phyloP scores from a whole-genome alignment of 73 alveolate genomes.

The Paramecium primaurelia region DNA sequence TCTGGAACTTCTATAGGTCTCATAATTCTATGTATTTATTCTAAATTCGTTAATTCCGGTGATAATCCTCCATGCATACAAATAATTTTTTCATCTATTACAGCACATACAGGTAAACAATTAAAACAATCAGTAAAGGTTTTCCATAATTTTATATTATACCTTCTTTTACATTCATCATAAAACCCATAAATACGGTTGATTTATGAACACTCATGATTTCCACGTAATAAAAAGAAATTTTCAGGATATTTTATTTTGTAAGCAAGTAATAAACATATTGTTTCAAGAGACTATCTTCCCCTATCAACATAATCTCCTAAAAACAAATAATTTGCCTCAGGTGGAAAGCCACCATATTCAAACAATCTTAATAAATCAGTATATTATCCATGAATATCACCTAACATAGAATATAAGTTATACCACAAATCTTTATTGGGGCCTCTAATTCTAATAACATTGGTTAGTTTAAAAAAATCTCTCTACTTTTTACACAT shows the following conservation, averaged over 20 bases:
- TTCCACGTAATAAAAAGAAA: constrained; percentile 85
- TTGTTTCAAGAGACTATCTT: constrained; percentile 70
- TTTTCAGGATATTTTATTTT: constrained; percentile 81
- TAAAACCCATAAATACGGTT: constrained; percentile 89
- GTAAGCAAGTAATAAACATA: constrained; percentile 74
- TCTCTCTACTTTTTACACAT: constrained; percentile 55
- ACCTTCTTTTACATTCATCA: constrained; percentile 86
- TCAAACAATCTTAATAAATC: constrained; percentile 79
- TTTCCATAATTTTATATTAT: constrained; percentile 86
- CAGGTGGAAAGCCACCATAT: constrained; percentile 94
- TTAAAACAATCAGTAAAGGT: constrained; percentile 80
- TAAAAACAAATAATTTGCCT: constrained; percentile 84
- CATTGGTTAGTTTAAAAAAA: constrained; percentile 56
- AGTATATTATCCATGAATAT: constrained; percentile 62
- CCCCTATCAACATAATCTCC: constrained; percentile 92
- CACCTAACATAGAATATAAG: constrained; percentile 30
- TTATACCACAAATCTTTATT: constrained; percentile 74
- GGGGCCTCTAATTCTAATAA: constrained; percentile 58
- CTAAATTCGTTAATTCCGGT: constrained; percentile 81
- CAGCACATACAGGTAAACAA: constrained; percentile 87
- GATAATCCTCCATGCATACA: constrained; percentile 97
- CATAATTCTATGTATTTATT: constrained; percentile 68
- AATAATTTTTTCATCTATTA: constrained; percentile 82
- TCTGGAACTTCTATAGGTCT: constrained; percentile 93
- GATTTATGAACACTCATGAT: constrained; percentile 88